phyloP scores from a whole-genome alignment of 169 alveolate species.

The Eimeria zaria region DNA sequence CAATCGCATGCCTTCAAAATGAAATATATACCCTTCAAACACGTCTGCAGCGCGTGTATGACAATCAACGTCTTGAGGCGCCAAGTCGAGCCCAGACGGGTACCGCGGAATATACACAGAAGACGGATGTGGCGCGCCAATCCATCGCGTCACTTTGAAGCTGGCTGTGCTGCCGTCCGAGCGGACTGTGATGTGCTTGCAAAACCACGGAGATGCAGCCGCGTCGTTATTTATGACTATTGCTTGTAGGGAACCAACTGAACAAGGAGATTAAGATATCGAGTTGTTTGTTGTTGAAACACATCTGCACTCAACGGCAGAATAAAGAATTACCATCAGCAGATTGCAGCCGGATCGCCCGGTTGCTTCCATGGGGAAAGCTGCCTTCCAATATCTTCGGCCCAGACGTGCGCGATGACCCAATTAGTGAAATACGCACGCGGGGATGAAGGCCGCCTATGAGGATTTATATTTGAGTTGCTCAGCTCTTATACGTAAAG shows the following conservation, averaged over 20 bases:
- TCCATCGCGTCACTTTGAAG: slow-evolving; percentile 88
- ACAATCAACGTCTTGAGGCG: slow-evolving; percentile 93
- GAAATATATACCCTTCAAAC: slow-evolving; percentile 86
- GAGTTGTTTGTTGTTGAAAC: no score
- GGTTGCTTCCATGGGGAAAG: slow-evolving; percentile 84
- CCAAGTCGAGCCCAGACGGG: slow-evolving; percentile 88
- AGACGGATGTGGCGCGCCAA: slow-evolving; percentile 87
- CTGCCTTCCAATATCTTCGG: slow-evolving; percentile 80
- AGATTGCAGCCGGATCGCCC: slow-evolving; percentile 86
- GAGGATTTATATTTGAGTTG: background rate
- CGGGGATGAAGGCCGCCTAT: slow-evolving; percentile 88
- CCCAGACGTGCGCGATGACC: slow-evolving; percentile 86
- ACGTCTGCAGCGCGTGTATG: slow-evolving; percentile 92
- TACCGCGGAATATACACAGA: slow-evolving; percentile 84
- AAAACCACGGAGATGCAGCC: slow-evolving; percentile 89
- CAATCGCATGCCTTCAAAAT: background rate
- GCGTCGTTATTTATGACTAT: slow-evolving; percentile 86
- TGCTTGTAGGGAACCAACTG: slow-evolving; percentile 87
- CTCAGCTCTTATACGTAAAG: background rate
- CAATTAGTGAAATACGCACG: slow-evolving; percentile 85
- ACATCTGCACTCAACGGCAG: background rate
- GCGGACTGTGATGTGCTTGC: slow-evolving; percentile 85
- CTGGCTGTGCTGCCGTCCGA: slow-evolving; percentile 86
- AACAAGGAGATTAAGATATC: background rate
- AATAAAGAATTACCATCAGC: slow-evolving; percentile 82